A percentile compares a stretch with the other conserved stretches of the same genome.
phyloP scores from a whole-genome alignment of 2,329 filamentous ascomycete genomes.

The Arthrobotrys sphaeroides region DNA sequence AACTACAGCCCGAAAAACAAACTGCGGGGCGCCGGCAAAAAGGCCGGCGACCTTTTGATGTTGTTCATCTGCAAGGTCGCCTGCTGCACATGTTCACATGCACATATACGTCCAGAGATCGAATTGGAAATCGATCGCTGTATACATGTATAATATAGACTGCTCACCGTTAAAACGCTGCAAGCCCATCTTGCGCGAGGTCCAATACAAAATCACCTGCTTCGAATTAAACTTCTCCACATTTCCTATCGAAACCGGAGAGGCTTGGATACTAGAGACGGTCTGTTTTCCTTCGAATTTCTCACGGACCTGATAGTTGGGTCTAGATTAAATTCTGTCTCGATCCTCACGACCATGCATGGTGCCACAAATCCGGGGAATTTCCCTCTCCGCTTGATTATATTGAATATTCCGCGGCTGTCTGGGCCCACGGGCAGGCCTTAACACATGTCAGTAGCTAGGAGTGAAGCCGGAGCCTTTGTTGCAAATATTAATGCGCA shows the following conservation, averaged over 20 bases:
- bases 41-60: not conserved
- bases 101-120: conserved; percentile 2
- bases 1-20: not conserved
- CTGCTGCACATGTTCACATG: conserved; percentile 20
- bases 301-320: not conserved
- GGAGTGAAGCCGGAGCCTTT: not conserved
- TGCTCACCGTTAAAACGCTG: not conserved
- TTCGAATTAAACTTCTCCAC: not conserved
- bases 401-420: not conserved
- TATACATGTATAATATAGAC: not conserved
- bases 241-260: not conserved
- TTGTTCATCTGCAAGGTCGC: conserved; percentile 11
- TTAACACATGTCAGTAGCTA: too few species aligned
- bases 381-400: not conserved
- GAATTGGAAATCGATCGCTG: not conserved
- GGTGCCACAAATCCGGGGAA: not conserved
- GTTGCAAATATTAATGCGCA: too few species aligned
- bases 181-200: too few species aligned
- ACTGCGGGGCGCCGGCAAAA: conserved; percentile 9
- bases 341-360: not conserved
- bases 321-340: too few species aligned
- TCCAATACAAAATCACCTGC: not conserved
- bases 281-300: not conserved
- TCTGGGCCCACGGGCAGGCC: too few species aligned
- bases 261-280: not conserved